Percentiles rank a stretch among this genome's conserved stretches.
These are phyloP conservation scores for Pyrenochaeta sp. DNA, from an alignment of 2,329 filamentous ascomycete species.

Conservation along the genomic window DNA sequence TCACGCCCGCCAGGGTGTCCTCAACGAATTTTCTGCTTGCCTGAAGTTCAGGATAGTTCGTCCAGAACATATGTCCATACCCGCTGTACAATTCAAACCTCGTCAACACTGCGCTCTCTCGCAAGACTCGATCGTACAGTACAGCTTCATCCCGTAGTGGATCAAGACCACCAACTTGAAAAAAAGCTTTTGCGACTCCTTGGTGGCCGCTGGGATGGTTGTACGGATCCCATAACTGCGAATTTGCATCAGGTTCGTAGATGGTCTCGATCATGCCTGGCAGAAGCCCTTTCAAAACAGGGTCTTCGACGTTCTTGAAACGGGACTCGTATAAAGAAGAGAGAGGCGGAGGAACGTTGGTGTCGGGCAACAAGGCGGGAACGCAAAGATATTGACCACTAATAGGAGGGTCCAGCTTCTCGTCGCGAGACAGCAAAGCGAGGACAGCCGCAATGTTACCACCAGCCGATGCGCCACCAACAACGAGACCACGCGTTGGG, in stretches of 20 bases:
- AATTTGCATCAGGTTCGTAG: slow-evolving; percentile 36
- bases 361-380: slow-evolving; percentile 53
- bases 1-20: slow-evolving; percentile 39
- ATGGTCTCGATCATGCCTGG: slow-evolving; percentile 22
- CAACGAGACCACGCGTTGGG: slow-evolving; percentile 57
- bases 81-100: slow-evolving; percentile 54
- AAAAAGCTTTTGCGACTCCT: slow-evolving; percentile 55
- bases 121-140: slow-evolving; percentile 54
- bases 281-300: slow-evolving; percentile 28
- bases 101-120: slow-evolving; percentile 49
- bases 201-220: slow-evolving; percentile 48
- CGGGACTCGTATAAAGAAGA: slow-evolving; percentile 52
- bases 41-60: slow-evolving; percentile 40
- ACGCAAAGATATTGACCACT: slow-evolving; percentile 60
- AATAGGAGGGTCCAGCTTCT: slow-evolving; percentile 51
- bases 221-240: slow-evolving; percentile 43
- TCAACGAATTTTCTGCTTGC: slow-evolving; percentile 32
- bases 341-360: slow-evolving; percentile 53
- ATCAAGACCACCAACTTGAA: slow-evolving; percentile 60
- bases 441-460: slow-evolving; percentile 62
- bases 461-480: slow-evolving; percentile 61
- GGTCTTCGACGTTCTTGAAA: slow-evolving; percentile 32
- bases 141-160: slow-evolving; percentile 60
- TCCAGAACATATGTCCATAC: slow-evolving; percentile 55
- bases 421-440: slow-evolving; percentile 54